Base-by-base conservation (phyloP, 2,329 filamentous ascomycete species). In the Xylaria sp. region DNA sequence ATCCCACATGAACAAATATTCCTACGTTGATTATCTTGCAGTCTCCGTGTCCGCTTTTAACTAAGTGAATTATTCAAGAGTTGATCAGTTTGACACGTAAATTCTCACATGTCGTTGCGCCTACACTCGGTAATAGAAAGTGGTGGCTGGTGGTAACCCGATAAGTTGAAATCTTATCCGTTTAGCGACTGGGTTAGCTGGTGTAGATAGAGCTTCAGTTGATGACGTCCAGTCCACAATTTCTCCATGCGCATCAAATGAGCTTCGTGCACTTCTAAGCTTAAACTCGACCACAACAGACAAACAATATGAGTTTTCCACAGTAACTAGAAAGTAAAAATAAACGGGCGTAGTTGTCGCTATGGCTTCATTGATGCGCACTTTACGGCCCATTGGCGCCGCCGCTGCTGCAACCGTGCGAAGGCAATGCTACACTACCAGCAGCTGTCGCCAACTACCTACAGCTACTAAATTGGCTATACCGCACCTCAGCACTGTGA, bases 221-320 rank as follows among this genome's bases (percentile, higher is more conserved):
- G 50, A 77, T 76, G 76, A 76, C 75, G 74, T 76, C 65, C 54
- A 68, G 66, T 63, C 71, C 71, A 74, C 67, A 66, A 67, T 74
- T 74, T 73, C 56, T 67, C 34, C 37, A 44, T 44, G 54, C 59
- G 51, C 59, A 56, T 59, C 61, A 25, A 52, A 56, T 61, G 50
- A 52, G 54, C 61, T 62, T 68, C 61, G 55, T 66, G 65, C 69
- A 71, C 60, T 58, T 52, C 23, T 66, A 61, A 63, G 48, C 48
- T 46, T 18, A 64, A 28, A 46, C 67, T 48, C 58, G n/a, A 44
- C 63, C 12, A 41, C 31, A 70, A 63, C 60, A 57, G 65, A 31
- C 37, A 63, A 63, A 5, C 61, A 61, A 65, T 51, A 68, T 69
- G 60, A 69, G 57, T 20, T 48, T 52, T 25, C 9, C 41, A n/a